Evolutionary conservation across 2,329 filamentous ascomycete genomes (phyloP), one percentile per base, ranked within the genome.

Genomic region (Venturia aucupariae): DNA sequence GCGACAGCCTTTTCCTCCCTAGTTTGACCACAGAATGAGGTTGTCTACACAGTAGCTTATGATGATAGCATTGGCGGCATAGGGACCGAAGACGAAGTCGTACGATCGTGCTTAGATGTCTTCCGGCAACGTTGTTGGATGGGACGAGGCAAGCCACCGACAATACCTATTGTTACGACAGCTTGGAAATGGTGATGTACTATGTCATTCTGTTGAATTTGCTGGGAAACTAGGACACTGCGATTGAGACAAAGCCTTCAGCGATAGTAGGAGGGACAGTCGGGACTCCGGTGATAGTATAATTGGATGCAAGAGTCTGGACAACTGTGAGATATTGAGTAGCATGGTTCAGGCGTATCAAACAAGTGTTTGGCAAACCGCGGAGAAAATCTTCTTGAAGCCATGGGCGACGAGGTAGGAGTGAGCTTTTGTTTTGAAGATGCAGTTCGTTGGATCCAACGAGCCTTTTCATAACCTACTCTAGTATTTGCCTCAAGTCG

Each of bases 1-100:
- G 79, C 76, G 19, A 75, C 76, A 0, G 79, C 79, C 68, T 80
- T 80, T 72, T 81, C 81, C 67, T 81, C 79, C 62, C 78, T 78
- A 0, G 78, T 81, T 65, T 81, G 80, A 0, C 76, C 77, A 3
- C 79, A 74, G 0, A 78, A 79, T 0, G 74, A 75, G 0, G 74
- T 74, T 0, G 77, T 76, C 79, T 79, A n/a, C n/a, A n/a, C n/a
- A n/a, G n/a, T n/a, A 81, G 11, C 78, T 78, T 5, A 81, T 76
- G 32, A 80, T 78, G 59, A 81, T 75, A 4, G 72, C 76, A 69
- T 80, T 81, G 55, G 80, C 79, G 0, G 75, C 75, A 63, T 81
- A 80, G 0, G 77, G 78, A 64, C 57, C 57, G 35, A 60, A 41
- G 13, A 35, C 38, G 57, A 60, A 60, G n/a, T n/a, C n/a, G n/a